These are phyloP conservation scores for Pestalotiopsis fici DNA, from an alignment of 2,329 filamentous ascomycete genomes.

Conservation along the genomic window DNA sequence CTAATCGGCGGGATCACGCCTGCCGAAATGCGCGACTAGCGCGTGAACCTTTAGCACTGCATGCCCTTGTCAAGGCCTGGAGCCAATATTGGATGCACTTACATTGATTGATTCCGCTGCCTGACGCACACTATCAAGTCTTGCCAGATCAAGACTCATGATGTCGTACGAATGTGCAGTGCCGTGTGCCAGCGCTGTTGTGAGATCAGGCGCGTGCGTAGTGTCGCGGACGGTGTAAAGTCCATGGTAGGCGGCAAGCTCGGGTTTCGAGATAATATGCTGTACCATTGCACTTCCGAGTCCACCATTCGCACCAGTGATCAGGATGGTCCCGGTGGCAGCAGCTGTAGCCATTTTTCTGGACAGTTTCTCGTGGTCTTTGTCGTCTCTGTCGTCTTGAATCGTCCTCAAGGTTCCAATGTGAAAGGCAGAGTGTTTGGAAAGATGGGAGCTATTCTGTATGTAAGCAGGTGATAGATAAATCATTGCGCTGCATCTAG, in stretches of 20 bases:
- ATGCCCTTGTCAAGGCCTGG: neutral
- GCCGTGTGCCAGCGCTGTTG: constrained; percentile 24
- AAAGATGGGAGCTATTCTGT: too few species aligned
- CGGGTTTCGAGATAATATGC: constrained; percentile 26
- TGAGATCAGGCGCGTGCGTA: too few species aligned
- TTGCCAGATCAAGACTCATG: constrained; percentile 25
- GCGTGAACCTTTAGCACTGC: neutral
- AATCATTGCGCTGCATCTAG: too few species aligned
- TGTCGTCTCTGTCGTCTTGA: too few species aligned
- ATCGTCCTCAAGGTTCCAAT: too few species aligned
- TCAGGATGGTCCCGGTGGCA: constrained; percentile 29
- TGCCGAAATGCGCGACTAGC: constrained; percentile 11
- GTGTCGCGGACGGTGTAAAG: constrained; percentile 39
- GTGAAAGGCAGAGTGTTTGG: too few species aligned
- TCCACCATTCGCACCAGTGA: constrained; percentile 41
- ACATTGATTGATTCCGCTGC: constrained; percentile 17
- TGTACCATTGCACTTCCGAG: constrained; percentile 35
- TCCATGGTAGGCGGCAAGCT: constrained; percentile 32
- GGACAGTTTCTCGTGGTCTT: too few species aligned
- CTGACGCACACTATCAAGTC: constrained; percentile 17
- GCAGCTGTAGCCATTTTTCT: neutral
- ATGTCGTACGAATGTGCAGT: constrained; percentile 32
- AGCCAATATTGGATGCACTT: too few species aligned
- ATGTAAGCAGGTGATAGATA: too few species aligned
- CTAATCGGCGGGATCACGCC: constrained; percentile 26